A percentile compares a stretch with the other conserved stretches of the same genome.
Evolutionary conservation across 768 basidiomycete species (phyloP).

Genomic region (Grammothele lineata): DNA sequence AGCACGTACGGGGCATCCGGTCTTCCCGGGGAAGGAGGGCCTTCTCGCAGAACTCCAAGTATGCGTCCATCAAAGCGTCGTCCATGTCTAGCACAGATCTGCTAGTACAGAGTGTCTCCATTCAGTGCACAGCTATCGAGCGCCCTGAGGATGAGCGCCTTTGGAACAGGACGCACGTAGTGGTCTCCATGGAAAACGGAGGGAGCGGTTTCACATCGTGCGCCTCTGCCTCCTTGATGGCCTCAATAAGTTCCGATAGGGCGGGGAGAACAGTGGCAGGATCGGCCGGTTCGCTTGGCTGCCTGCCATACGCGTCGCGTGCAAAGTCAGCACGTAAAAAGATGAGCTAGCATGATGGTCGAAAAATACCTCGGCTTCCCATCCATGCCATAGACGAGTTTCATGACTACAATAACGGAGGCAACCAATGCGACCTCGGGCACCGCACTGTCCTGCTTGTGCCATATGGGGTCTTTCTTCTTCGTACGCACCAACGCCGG

Average conservation of each 20-base stretch:
- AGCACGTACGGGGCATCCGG: conserved; percentile 9
- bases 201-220: conserved; percentile 27
- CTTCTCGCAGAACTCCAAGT: conserved; percentile 60
- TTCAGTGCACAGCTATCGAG: too few relatives aligned
- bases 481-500: conserved; percentile 35
- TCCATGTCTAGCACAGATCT: conserved; percentile 55
- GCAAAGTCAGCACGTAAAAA: not conserved
- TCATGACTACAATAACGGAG: conserved; percentile 64
- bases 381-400: conserved; percentile 84
- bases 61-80: conserved; percentile 53
- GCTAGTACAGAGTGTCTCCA: not conserved
- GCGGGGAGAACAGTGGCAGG: conserved; percentile 57
- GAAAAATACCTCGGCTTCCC: conserved; percentile 50
- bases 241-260: conserved; percentile 42
- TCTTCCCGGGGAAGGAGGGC: conserved; percentile 34
- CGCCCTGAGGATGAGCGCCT: not conserved
- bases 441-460: conserved; percentile 60
- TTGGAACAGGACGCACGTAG: conserved; percentile 38
- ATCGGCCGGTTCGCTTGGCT: conserved; percentile 45
- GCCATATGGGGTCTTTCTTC: conserved; percentile 37
- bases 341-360: not conserved
- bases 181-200: conserved; percentile 40
- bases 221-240: conserved; percentile 36
- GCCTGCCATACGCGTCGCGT: conserved; percentile 28
- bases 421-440: conserved; percentile 63